Evolutionary conservation across 1,139 yeast genomes (phyloP).

Genomic region (Yamadazyma siamensis): DNA sequence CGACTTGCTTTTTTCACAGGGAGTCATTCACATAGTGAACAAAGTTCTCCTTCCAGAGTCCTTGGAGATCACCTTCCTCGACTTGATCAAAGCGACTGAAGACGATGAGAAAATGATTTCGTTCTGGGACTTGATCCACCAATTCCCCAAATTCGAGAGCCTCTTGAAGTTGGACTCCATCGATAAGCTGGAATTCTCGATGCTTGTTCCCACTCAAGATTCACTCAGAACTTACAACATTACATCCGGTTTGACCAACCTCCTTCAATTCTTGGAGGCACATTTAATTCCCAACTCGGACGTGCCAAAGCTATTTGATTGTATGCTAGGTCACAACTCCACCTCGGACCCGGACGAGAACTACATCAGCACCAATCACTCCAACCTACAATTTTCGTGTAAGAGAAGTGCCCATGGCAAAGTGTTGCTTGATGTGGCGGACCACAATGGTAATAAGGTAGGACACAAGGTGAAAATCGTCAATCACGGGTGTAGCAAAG

Average conservation of each 20-base stretch:
- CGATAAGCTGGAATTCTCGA: constrained; percentile 47
- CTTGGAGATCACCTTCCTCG: constrained; percentile 51
- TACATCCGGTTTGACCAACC: constrained; percentile 37
- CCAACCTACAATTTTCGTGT: constrained; percentile 9
- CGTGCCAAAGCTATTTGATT: constrained; percentile 28
- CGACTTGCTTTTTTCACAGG: constrained; percentile 77
- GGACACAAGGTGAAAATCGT: constrained; percentile 66
- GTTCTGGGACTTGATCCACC: constrained; percentile 47
- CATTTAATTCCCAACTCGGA: constrained; percentile 67
- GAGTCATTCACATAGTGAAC: constrained; percentile 75
- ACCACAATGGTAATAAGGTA: constrained; percentile 25
- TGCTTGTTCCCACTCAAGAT: constrained; percentile 69
- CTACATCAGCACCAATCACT: constrained; percentile 10
- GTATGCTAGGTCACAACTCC: constrained; percentile 18
- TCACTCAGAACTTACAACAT: constrained; percentile 55
- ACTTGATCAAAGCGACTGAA: constrained; percentile 48
- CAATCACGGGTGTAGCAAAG: constrained; percentile 62
- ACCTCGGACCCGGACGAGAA: constrained; percentile 1
- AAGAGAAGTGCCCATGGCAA: constrained; percentile 8
- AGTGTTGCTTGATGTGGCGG: constrained; percentile 8
- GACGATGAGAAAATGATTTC: constrained; percentile 39
- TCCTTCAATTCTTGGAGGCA: constrained; percentile 57
- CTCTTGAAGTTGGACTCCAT: constrained; percentile 15
- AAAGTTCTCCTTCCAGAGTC: constrained; percentile 56
- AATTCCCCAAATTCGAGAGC: constrained; percentile 24